Evolutionary conservation across 2,329 filamentous ascomycete genomes (phyloP), one percentile per base, ranked within the genome.

Genomic region (Akanthomyces uredinophilus): DNA sequence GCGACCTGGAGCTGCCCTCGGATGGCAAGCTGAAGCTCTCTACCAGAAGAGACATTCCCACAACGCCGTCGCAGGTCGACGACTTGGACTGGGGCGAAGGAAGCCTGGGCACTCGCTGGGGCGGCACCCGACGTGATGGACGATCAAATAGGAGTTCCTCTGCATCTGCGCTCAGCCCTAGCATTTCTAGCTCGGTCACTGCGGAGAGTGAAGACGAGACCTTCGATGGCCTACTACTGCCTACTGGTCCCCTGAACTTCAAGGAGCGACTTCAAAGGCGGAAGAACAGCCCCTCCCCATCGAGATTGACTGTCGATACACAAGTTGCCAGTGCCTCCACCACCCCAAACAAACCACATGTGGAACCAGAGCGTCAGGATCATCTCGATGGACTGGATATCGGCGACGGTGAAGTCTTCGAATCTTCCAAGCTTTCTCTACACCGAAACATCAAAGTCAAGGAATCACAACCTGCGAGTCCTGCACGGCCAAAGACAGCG

Each of bases 11-110:
- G 69, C 77, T 93, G 29, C 89, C 90, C 3, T 81, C 82, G 1
- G 82, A 88, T 68, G 84, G 87, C 46, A 83, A 86, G 66, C 76
- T 93, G 39, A 86, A 81, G 68, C 79, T 93, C 39, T 86, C 86
- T 8, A 84, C 81, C 46, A 80, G 78, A 64, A 81, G 78, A 69
- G 84, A 89, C 41, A 83, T 85, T 41, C 84, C 87, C 22, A 86
- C 84, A 69, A 87, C 86, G 3, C 85, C 87, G 16, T 74, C 79
- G 35, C 83, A 82, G 65, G 77, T 78, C 56, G 91, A 96, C 58
- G 93, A 96, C 65, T 87, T 96, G 68, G 93, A 97, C 71, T 96
- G 94, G 90, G 91, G 90, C 58, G 95, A 98, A 75, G 93, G 92
- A 61, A 97, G 93, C 72, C 81, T 97, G 63, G 92, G 94, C 44